These are phyloP conservation scores for Ustilago bromivora DNA, from an alignment of 1,284 basidiomycete genomes.

Conservation along the genomic window DNA sequence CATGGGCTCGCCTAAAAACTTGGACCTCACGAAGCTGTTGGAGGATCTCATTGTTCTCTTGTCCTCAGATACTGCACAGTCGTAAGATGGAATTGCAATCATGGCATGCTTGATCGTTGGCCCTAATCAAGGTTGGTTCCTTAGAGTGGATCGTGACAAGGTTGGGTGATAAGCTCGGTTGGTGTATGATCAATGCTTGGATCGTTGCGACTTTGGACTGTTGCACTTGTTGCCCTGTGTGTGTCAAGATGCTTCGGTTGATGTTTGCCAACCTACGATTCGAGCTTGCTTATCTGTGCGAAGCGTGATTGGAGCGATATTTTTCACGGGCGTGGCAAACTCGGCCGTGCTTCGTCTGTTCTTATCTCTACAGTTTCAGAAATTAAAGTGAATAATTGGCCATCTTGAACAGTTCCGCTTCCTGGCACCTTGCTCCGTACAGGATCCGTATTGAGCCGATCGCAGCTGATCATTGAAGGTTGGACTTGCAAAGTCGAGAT, in stretches of 20 bases:
- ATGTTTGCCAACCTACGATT: background rate
- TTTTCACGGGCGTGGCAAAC: constrained; percentile 8
- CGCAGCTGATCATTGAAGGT: no score
- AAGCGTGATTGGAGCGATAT: constrained; percentile 11
- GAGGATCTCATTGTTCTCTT: constrained; percentile 30
- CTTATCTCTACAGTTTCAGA: constrained; percentile 17
- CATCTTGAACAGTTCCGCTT: constrained; percentile 4
- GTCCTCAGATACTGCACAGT: constrained; percentile 11
- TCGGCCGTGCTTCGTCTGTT: constrained; percentile 13
- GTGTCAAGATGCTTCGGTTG: background rate
- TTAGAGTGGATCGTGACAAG: background rate
- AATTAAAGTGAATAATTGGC: background rate
- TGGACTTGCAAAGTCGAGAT: no score
- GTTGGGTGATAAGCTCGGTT: constrained; percentile 6
- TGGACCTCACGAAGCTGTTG: constrained; percentile 24
- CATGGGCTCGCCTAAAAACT: constrained; percentile 27
- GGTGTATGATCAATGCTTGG: background rate
- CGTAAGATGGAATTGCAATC: background rate
- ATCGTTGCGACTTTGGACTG: background rate
- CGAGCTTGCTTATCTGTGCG: constrained; percentile 15
- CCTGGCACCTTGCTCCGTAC: no score
- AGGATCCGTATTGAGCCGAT: no score
- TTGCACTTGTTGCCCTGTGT: background rate
- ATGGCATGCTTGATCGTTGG: background rate
- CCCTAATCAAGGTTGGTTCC: background rate